Percentiles rank a stretch among this genome's conserved stretches.
Evolutionary conservation across 768 basidiomycete genomes (phyloP).

Genomic region (Leucocoprinus birnbaumii): DNA sequence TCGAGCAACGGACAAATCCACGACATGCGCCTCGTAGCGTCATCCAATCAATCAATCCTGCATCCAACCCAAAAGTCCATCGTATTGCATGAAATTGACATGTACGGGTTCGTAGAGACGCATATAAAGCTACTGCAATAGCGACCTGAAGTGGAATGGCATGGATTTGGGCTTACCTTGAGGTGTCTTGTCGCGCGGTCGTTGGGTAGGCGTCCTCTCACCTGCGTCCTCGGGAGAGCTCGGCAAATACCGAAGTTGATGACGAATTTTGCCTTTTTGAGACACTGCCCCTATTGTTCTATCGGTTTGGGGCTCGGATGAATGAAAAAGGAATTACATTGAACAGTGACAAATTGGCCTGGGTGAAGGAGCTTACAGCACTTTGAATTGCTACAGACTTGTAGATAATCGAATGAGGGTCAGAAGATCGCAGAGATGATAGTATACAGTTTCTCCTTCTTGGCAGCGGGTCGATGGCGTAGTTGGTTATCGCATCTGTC

Average conservation of each 20-base stretch:
- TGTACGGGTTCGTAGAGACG: background rate
- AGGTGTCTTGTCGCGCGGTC: constrained; percentile 14
- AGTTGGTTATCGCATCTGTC: constrained; percentile 85
- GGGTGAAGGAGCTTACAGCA: no score
- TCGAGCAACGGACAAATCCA: background rate
- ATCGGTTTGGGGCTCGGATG: background rate
- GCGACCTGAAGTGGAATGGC: background rate
- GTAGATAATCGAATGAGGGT: no score
- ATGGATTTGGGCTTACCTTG: constrained; percentile 17
- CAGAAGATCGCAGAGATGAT: no score
- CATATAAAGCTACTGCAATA: background rate
- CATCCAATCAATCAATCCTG: constrained; percentile 30
- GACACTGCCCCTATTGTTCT: background rate
- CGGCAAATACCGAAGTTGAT: constrained; percentile 6
- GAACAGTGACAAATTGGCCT: no score
- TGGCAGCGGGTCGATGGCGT: constrained; percentile 52
- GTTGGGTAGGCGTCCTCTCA: constrained; percentile 10
- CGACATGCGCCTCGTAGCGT: no score
- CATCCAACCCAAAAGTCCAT: constrained; percentile 40
- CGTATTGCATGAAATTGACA: constrained; percentile 11
- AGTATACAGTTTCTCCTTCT: background rate
- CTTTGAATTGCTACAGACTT: no score
- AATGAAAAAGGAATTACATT: no score
- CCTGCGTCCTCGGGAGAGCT: constrained; percentile 3
- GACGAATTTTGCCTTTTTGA: background rate